Percentiles rank a stretch among this genome's conserved stretches.
Evolutionary conservation across 2,329 filamentous ascomycete species (phyloP).

Genomic region (Alternaria arborescens): DNA sequence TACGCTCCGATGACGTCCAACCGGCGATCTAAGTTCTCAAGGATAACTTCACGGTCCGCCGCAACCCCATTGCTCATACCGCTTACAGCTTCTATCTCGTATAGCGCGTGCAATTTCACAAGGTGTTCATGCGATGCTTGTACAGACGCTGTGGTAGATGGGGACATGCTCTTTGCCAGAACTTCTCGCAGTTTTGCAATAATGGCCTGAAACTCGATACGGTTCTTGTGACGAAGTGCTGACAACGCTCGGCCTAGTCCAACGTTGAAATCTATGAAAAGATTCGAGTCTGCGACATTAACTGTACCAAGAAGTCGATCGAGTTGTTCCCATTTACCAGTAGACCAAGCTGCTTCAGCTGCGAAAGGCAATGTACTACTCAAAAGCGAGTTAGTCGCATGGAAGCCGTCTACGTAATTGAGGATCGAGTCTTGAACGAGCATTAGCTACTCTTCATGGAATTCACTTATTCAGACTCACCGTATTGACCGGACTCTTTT

Average conservation of each 20-base stretch:
- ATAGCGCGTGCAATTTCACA: conserved; percentile 84
- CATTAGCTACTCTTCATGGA: conserved; percentile 28
- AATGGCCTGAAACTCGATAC: conserved; percentile 62
- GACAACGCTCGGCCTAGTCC: conserved; percentile 75
- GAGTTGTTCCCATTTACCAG: conserved; percentile 80
- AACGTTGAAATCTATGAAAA: conserved; percentile 78
- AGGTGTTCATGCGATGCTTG: conserved; percentile 85
- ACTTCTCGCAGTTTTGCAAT: conserved; percentile 73
- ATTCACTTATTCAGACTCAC: conserved; percentile 56
- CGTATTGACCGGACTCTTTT: conserved; percentile 94
- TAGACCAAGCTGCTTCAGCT: conserved; percentile 91
- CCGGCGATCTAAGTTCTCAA: conserved; percentile 73
- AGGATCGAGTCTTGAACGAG: conserved; percentile 74
- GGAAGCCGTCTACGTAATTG: conserved; percentile 84
- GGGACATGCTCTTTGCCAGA: conserved; percentile 77
- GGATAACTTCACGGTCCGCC: conserved; percentile 46
- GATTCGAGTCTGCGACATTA: conserved; percentile 50
- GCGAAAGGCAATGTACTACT: conserved; percentile 77
- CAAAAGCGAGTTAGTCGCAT: conserved; percentile 46
- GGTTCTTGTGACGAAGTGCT: conserved; percentile 64
- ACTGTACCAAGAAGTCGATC: conserved; percentile 65
- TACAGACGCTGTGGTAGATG: conserved; percentile 79
- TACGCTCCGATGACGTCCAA: conserved; percentile 90
- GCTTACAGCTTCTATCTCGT: conserved; percentile 83
- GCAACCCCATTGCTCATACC: conserved; percentile 47